These are phyloP conservation scores for Bisporella sp. DNA, from an alignment of 2,329 filamentous ascomycete genomes.

Conservation along the genomic window DNA sequence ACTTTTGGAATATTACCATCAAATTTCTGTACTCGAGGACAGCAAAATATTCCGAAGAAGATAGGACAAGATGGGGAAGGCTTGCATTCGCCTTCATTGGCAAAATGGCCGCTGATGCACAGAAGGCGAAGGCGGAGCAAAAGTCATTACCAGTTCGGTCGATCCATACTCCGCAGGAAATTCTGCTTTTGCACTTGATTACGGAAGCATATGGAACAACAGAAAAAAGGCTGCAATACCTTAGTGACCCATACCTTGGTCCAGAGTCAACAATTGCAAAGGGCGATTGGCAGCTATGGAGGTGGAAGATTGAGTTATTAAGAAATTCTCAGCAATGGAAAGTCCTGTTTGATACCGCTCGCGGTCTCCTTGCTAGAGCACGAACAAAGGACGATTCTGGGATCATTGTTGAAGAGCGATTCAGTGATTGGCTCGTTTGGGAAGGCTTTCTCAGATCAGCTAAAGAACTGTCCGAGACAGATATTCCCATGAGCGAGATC, in stretches of 20 bases:
- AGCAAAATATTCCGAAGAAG: slow-evolving; percentile 18
- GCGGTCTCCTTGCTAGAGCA: slow-evolving; percentile 20
- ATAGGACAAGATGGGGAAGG: slow-evolving; percentile 22
- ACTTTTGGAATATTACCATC: slow-evolving; percentile 28
- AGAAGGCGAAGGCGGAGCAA: slow-evolving; percentile 9
- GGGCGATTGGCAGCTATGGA: slow-evolving; percentile 28
- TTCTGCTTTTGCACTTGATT: slow-evolving; percentile 25
- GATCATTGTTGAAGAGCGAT: slow-evolving; percentile 20
- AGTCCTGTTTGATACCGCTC: slow-evolving; percentile 20
- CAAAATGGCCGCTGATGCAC: slow-evolving; percentile 26
- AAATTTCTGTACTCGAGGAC: slow-evolving; percentile 26
- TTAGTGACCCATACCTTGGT: slow-evolving; percentile 23
- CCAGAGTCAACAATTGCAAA: slow-evolving; percentile 27
- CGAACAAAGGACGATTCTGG: slow-evolving; percentile 22
- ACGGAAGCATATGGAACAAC: slow-evolving; percentile 17
- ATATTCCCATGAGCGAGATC: background rate
- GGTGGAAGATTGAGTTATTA: slow-evolving; percentile 21
- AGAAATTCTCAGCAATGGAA: slow-evolving; percentile 20
- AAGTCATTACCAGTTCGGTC: slow-evolving; percentile 21
- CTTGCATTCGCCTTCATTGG: slow-evolving; percentile 22
- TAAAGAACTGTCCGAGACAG: slow-evolving; percentile 12
- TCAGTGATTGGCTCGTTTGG: slow-evolving; percentile 29
- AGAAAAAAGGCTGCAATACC: slow-evolving; percentile 21
- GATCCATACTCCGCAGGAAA: slow-evolving; percentile 28
- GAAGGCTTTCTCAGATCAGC: slow-evolving; percentile 23